Evolutionary conservation across 1,284 basidiomycete species (phyloP), one percentile per base, ranked within the genome.

Genomic region (Stygiomarasmius scandens): DNA sequence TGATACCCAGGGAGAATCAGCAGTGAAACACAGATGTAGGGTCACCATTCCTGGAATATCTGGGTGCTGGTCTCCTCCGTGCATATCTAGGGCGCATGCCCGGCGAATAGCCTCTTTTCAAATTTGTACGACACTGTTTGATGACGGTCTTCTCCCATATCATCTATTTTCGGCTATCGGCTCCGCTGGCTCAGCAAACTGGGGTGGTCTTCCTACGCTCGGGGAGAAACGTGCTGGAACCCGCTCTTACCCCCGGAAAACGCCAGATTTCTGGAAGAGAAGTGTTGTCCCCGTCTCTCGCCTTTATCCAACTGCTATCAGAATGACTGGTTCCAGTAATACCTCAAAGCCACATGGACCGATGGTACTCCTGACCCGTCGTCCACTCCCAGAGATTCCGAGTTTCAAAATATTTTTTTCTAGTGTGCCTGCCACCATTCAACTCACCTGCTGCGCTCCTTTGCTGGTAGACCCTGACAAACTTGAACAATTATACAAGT

Each of bases 201-300:
- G 6, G 55, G 44, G 54, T 34, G 16, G 55, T n/a, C 69, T 52
- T 59, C 64, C 52, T 55, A 59, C 62, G 1, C 46, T 57, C 34
- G 65, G 71, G 12, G 66, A 67, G 48, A 74, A 72, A 56, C 53
- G 65, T 2, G 65, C 71, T 29, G 81, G 83, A n/a, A 79, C 76
- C 24, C 77, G 77, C 41, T 69, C 74, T 45, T 90, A 91, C 71
- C 69, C 73, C 6, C 78, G 80, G 56, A 86, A 83, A 65, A 69
- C 67, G 34, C 83, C 90, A 10, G 71, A 77, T 46, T 90, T 92
- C 65, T 92, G 90, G 90, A 60, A 61, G 10, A 80, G 82, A 65
- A 69, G 72, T 19, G 52, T 68, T 14, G 63, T 66, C 46, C 70
- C 52, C 57, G 65, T 43, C 44, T 48, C 36, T 25, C 52, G 54